Base-by-base conservation (phyloP, 306 rosid species). In the Benincasa hispida region DNA sequence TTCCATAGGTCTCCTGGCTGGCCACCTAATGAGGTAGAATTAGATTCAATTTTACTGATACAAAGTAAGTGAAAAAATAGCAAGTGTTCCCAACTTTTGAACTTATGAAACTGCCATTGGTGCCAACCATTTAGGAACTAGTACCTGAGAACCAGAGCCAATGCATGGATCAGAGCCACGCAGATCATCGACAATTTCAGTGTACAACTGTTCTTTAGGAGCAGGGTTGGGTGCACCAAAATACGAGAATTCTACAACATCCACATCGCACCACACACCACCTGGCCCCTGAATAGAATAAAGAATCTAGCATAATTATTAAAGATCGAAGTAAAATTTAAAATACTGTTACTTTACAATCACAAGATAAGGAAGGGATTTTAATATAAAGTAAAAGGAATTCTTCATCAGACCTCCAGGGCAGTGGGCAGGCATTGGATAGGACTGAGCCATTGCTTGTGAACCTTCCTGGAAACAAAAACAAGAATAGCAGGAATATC, bases 221-320 rank as follows among this genome's bases (percentile, higher is more conserved):
- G 91, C 91, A 51, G 99, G 98, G 85, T 95, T 96, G n/a, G 99
- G 99, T 74, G 99, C 96, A 72, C 99, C 98, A 72, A 92, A 95
- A 83, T 95, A 94, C 0, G 99, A 94, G 86, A 94, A 94, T 78
- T 94, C 99, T 48, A 94, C 96, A 76, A 94, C 99, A 82, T 94
- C 99, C 72, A 94, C 99, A 84, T 94, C 99, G 60, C 99, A 94
- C 99, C 99, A 94, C 72, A 94, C 96, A 17, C 98, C 99, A 74
- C 99, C 99, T 22, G 99, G 99, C 35, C 99, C 99, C 99, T 94
- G 89, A 68, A 72, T 3, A 22, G 13, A 21, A 39, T 19, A 35
- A 66, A 66, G 4, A 70, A 70, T 45, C 37, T 24, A 69, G 30
- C 55, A 50, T 42, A 69, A 24, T 69, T 45, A 42, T 28, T 61